Conservation (phyloP, 176 grass and related monocot species). For the Chloris gayana region DNA sequence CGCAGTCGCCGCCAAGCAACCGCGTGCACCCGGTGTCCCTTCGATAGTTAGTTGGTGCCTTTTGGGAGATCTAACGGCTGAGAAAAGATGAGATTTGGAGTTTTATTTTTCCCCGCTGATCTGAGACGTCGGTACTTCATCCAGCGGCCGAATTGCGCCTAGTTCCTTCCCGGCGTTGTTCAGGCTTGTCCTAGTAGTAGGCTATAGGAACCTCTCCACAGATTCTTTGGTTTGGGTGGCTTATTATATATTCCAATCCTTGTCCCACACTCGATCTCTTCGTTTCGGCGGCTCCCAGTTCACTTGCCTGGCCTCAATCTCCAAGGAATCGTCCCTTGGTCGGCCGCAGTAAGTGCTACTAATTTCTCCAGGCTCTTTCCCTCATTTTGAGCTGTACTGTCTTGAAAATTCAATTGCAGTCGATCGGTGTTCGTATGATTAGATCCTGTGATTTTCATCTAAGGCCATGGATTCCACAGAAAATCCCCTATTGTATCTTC, state of each 20-base stretch:
- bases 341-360: not conserved
- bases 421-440: not conserved
- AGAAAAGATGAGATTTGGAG: not conserved
- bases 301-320: not conserved
- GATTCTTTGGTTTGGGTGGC: not conserved
- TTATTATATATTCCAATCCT: not conserved
- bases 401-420: not conserved
- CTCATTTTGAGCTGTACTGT: not conserved
- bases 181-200: not conserved
- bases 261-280: not conserved
- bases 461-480: not conserved
- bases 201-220: not conserved
- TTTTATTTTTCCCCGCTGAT: not conserved
- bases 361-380: not conserved
- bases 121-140: not conserved
- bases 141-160: not conserved
- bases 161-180: not conserved
- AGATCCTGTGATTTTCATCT: not conserved
- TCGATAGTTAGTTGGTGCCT: not conserved
- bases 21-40: not conserved
- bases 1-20: not conserved
- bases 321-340: not conserved
- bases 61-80: not conserved
- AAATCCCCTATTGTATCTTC: not conserved
- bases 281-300: not conserved